Base-by-base conservation (phyloP, 2,329 filamentous ascomycete species). In the Fusarium sublunatum region DNA sequence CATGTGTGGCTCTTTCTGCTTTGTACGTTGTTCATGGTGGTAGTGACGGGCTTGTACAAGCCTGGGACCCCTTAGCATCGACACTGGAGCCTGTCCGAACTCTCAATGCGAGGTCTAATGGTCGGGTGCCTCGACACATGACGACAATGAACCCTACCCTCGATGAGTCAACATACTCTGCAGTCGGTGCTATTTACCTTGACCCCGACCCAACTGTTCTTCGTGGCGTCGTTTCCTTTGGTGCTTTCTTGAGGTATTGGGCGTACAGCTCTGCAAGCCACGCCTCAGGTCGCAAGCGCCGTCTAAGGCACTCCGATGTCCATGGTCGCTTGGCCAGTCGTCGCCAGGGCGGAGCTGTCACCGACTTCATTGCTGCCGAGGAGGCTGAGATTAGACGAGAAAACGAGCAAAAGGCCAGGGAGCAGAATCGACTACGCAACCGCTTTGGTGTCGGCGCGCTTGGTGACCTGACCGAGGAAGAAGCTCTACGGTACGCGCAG, bases 61-160 rank as follows among this genome's bases (percentile, higher is more conserved):
- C 93, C 6, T 99, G 95, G 95, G 95, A 99, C 78, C 91, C 91
- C n/a, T 81, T 99, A 42, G 92, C 89, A 1, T 98, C 94, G 2
- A 90, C 85, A 0, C 77, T 83, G 15, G 87, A 89, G 19, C 92
- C 95, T 0, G 85, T 98, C 47, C 88, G 93, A 35, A 98, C 93
- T 0, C 82, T 99, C 50, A 93, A 96, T 72, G 92, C 92, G 3
- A 88, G 91, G 12, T 93, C 94, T 65, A 91, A 91, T 2, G 89
- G 91, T 7, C 88, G 92, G 26, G 90, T 93, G 46, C 91, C 93
- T 62, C 91, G 93, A 53, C 88, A 93, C 62, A 79, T 87, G 67
- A 74, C 82, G 38, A 74, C 82, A 24, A 76, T 81, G 58, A 83
- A 85, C 36, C 76, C 85, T 81, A 70, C 88, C 3, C 79, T 89